Evolutionary conservation across 2,329 filamentous ascomycete species (phyloP).

Genomic region (Epichloe uncinata): DNA sequence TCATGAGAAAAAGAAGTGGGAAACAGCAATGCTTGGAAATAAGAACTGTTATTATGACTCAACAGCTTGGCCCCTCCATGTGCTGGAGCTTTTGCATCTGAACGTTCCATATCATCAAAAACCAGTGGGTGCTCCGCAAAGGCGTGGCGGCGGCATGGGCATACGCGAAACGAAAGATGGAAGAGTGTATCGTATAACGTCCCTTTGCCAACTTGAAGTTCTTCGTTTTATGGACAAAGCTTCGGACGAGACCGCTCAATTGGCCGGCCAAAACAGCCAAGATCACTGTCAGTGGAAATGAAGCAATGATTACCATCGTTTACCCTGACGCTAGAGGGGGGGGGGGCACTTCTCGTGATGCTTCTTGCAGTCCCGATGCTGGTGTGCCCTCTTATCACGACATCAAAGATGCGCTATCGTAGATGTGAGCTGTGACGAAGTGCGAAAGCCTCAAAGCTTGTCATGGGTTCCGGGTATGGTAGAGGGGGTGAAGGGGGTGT

Average conservation of each 20-base stretch:
- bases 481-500: too few relatives aligned
- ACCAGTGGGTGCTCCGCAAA: not conserved
- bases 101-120: not conserved
- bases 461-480: not conserved
- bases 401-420: not conserved
- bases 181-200: too few relatives aligned
- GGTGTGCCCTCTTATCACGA: not conserved
- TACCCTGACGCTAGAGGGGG: not conserved
- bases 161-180: not conserved
- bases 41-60: not conserved
- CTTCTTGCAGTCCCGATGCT: not conserved
- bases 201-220: not conserved
- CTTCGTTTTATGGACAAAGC: not conserved
- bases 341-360: not conserved
- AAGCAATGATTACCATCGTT: not conserved
- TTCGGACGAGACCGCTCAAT: not conserved
- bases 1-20: not conserved
- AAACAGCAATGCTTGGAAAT: not conserved
- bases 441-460: not conserved
- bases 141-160: not conserved
- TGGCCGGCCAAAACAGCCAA: not conserved
- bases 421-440: not conserved
- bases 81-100: not conserved
- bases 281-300: not conserved
- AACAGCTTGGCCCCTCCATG: too few relatives aligned